Conservation (phyloP, 163 green algal species). For the Volvox carteri region DNA sequence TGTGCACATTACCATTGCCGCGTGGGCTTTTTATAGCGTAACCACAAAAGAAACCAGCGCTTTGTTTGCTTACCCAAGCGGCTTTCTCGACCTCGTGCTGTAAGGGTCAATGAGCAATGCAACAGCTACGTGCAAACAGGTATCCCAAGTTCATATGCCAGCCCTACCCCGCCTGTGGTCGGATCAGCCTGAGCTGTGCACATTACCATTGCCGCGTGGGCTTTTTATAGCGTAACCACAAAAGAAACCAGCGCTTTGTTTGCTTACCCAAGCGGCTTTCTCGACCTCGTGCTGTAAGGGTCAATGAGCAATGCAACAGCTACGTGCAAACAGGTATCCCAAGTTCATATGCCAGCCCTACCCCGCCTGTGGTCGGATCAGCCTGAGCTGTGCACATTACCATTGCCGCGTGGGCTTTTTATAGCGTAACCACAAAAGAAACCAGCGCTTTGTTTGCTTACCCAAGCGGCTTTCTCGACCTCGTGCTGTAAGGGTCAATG, state of each 20-base stretch:
- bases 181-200: slow-evolving; percentile 7
- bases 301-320: slow-evolving; percentile 32
- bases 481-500: slow-evolving; percentile 18
- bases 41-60: neutral
- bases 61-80: slow-evolving; percentile 42
- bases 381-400: neutral
- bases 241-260: neutral
- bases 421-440: neutral
- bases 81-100: neutral
- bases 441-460: slow-evolving; percentile 1
- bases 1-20: neutral
- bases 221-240: neutral
- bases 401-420: neutral
- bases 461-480: neutral
- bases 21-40: neutral
- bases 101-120: slow-evolving; percentile 39
- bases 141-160: neutral
- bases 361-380: neutral
- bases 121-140: neutral
- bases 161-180: neutral
- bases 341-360: too few relatives aligned
- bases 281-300: neutral
- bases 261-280: slow-evolving; percentile 33
- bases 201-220: neutral
- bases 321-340: neutral